Evolutionary conservation across 2,329 filamentous ascomycete species (phyloP), one percentile per base, ranked within the genome.

Genomic region (Penicillium digitatum): DNA sequence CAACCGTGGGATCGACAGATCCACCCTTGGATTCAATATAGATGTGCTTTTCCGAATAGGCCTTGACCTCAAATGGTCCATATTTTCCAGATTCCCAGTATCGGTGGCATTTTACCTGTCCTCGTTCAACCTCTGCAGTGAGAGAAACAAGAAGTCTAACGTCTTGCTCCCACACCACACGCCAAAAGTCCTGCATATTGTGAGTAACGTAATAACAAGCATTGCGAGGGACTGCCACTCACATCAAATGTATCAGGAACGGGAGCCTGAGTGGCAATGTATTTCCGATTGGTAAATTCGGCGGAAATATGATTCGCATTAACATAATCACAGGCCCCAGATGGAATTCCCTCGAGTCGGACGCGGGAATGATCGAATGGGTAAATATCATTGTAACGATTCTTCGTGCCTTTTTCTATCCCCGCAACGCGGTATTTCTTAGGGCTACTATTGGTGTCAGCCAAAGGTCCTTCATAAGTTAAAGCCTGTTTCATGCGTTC

Each of bases 341-440:
- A 77, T 0, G 82, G 76, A 34, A 87, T 83, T 39, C 84, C 83
- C 61, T 88, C 81, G 44, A 99, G 75, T 62, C 84, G 90, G 51
- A 99, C 94, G 56, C 94, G 81, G 3, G 90, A 87, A 72, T 99
- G 94, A 68, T 97, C 93, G 69, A 95, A 99, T 0, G 94, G 94
- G 75, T 95, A 87, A 53, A 97, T 96, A 64, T 96, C 95, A 76
- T 96, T 97, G 78, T 99, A 99, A 9, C 94, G 84, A 66, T 99
- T 99, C 78, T 97, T 97, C 18, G 81, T 85, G 8, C 94, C 94
- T 72, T 96, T 94, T 67, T 99, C 94, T 29, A 99, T 88, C 8
- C 94, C 94, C 0, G 89, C 94, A 48, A 99, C 85, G 64, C 90
- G 87, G 8, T 95, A 83, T 44, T 62, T 69, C 22, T 74, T 73